Conservation (phyloP, 306 rosid genomes). For the Fragaria vesca region DNA sequence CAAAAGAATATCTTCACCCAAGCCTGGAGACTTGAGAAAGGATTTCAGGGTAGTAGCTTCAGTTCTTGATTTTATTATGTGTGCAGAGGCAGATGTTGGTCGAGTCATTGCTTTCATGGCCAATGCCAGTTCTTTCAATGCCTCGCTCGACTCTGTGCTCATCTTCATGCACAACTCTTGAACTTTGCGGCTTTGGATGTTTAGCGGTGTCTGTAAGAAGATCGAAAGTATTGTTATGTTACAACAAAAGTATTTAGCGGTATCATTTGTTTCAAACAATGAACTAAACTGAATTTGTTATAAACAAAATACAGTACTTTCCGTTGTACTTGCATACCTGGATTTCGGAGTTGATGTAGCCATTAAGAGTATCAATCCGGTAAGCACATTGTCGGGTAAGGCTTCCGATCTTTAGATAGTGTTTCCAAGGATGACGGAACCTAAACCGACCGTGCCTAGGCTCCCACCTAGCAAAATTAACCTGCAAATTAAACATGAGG, state of each 20-base stretch:
- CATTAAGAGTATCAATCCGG: slow-evolving; percentile 43
- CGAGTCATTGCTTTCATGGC: slow-evolving; percentile 31
- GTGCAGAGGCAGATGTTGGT: slow-evolving; percentile 24
- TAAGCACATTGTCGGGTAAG: slow-evolving; percentile 47
- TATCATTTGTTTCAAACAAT: not conserved
- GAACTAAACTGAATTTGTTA: not conserved
- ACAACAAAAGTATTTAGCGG: not conserved
- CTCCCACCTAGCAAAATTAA: slow-evolving; percentile 61
- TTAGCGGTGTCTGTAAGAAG: slow-evolving; percentile 21
- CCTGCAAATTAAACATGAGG: slow-evolving; percentile 19
- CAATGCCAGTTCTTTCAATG: slow-evolving; percentile 32
- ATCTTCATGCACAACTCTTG: slow-evolving; percentile 39
- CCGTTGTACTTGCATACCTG: slow-evolving; percentile 13
- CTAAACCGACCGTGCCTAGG: slow-evolving; percentile 45
- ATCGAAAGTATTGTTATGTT: not conserved
- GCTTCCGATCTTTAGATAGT: slow-evolving; percentile 48
- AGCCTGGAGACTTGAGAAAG: slow-evolving; percentile 14
- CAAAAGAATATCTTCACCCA: slow-evolving; percentile 24
- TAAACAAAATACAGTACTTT: not conserved
- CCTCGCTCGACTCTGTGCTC: slow-evolving; percentile 40
- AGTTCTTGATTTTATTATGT: slow-evolving; percentile 28
- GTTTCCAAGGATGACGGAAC: slow-evolving; percentile 3
- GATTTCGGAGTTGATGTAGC: slow-evolving; percentile 29
- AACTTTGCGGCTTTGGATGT: slow-evolving; percentile 31
- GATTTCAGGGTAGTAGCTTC: slow-evolving; percentile 27